Evolutionary conservation across 78 protist genomes (phyloP), one percentile per base, ranked within the genome.

Genomic region (Mantamonas sphyraenae): DNA sequence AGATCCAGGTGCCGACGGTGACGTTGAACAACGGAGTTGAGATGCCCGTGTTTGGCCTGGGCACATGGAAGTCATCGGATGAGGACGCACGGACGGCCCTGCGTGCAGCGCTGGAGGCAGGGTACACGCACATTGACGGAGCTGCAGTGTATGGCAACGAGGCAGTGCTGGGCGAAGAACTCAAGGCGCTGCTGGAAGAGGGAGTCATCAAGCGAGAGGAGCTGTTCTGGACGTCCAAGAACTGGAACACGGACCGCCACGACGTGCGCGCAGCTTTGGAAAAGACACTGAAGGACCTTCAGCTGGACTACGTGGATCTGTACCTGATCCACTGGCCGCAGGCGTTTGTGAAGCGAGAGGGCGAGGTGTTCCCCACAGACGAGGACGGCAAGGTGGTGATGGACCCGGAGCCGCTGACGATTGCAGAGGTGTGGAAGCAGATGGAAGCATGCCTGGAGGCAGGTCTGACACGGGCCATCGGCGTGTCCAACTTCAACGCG

Each of bases 321-420:
- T 77, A 35, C 50, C 78, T 87, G 28, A 53, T 89, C 38, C 94
- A 89, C 68, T 83, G 86, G 88, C 94, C 94, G 45, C 42, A 80
- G 24, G 80, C 76, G n/a, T 65, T 69, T 20, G n/a, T n/a, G n/a
- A n/a, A n/a, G n/a, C n/a, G n/a, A n/a, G 37, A 62, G 63, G 30
- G 33, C 17, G 30, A 37, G 16, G 39, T 14, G 20, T 14, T n/a
- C 22, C 61, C 68, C 75, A 34, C 70, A 14, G 69, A 68, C 33
- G 50, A 78, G 28, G 43, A 53, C 19, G 26, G 59, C 28, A 31
- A 57, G 28, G 12, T 31, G 38, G 33, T 34, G 45, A 39, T 19
- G 72, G 12, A 31, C 7, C 71, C 43, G 16, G 39, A 38, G 71
- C 16, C 71, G 56, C 71, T 7, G 57, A 67, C 60, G 64, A 59